A percentile compares a stretch with the other conserved stretches of the same genome.
Conservation (phyloP, 73 alveolate genomes). For the Symbiodinium pilosum region DNA sequence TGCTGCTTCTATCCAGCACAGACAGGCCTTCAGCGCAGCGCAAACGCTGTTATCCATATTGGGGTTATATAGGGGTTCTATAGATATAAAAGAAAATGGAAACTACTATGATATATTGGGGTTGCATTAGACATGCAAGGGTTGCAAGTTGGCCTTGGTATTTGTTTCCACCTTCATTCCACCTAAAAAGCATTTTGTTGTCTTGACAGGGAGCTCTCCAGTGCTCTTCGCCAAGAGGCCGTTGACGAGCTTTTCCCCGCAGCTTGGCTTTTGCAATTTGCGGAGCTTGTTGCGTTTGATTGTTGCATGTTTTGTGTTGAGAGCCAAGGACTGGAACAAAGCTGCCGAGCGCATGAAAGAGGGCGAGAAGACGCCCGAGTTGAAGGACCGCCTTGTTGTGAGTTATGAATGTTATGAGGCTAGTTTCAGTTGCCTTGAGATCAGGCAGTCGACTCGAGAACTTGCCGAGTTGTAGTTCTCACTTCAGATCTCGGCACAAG, state of each 20-base stretch:
- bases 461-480: too few relatives aligned
- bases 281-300: neutral
- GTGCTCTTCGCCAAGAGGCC: slow-evolving; percentile 43
- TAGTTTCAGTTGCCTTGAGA: too few relatives aligned
- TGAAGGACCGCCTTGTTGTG: slow-evolving; percentile 24
- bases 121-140: too few relatives aligned
- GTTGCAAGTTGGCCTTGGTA: too few relatives aligned
- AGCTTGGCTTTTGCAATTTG: neutral
- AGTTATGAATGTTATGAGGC: too few relatives aligned
- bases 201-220: slow-evolving; percentile 48
- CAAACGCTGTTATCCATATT: too few relatives aligned
- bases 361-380: neutral
- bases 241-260: slow-evolving; percentile 59
- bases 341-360: slow-evolving; percentile 58
- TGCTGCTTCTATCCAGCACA: slow-evolving; percentile 19
- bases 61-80: too few relatives aligned
- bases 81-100: too few relatives aligned
- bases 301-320: neutral
- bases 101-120: too few relatives aligned
- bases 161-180: too few relatives aligned
- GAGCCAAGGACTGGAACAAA: slow-evolving; percentile 62
- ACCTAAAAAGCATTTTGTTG: neutral
- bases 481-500: too few relatives aligned
- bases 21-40: slow-evolving; percentile 9
- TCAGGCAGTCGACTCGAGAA: too few relatives aligned